A percentile compares a stretch with the other conserved stretches of the same genome.
These are phyloP conservation scores for Boeremia exigua DNA, from an alignment of 2,329 filamentous ascomycete species.

Conservation along the genomic window DNA sequence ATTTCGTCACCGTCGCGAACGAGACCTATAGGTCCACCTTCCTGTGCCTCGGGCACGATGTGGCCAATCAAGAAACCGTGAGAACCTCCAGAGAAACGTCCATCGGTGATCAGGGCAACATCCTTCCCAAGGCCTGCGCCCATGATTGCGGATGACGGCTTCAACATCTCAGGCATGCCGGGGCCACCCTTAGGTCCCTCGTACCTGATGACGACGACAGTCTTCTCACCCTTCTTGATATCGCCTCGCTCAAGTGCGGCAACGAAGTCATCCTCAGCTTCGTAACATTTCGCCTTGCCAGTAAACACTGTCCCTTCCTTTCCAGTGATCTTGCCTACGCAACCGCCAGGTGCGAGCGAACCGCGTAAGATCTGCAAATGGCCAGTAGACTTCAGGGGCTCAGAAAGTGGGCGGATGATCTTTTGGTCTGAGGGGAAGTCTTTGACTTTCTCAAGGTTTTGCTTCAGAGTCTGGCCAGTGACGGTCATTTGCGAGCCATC, in stretches of 20 bases:
- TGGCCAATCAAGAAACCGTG: constrained; percentile 90
- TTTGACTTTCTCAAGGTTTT: constrained; percentile 61
- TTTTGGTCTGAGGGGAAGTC: constrained; percentile 73
- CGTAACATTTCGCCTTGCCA: constrained; percentile 73
- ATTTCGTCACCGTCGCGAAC: constrained; percentile 82
- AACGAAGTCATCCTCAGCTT: constrained; percentile 73
- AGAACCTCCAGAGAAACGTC: constrained; percentile 78
- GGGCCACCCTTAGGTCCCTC: constrained; percentile 76
- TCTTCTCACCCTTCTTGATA: constrained; percentile 78
- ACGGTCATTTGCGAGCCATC: constrained; percentile 58
- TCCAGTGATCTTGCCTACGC: constrained; percentile 77
- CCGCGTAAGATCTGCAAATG: constrained; percentile 77
- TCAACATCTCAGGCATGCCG: constrained; percentile 78
- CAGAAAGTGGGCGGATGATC: constrained; percentile 71
- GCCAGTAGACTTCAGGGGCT: constrained; percentile 74
- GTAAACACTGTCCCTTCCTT: constrained; percentile 73
- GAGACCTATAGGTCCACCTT: constrained; percentile 82
- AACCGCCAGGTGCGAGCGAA: constrained; percentile 71
- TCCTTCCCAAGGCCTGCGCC: constrained; percentile 74
- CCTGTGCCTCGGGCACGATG: constrained; percentile 85
- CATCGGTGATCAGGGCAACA: constrained; percentile 76
- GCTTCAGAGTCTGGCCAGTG: constrained; percentile 57
- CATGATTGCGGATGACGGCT: constrained; percentile 75
- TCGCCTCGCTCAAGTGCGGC: constrained; percentile 69
- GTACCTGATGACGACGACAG: constrained; percentile 77